Evolutionary conservation across 352 stramenopile species (phyloP), one percentile per base, ranked within the genome.

Genomic region (Nothophytophthora sp.): DNA sequence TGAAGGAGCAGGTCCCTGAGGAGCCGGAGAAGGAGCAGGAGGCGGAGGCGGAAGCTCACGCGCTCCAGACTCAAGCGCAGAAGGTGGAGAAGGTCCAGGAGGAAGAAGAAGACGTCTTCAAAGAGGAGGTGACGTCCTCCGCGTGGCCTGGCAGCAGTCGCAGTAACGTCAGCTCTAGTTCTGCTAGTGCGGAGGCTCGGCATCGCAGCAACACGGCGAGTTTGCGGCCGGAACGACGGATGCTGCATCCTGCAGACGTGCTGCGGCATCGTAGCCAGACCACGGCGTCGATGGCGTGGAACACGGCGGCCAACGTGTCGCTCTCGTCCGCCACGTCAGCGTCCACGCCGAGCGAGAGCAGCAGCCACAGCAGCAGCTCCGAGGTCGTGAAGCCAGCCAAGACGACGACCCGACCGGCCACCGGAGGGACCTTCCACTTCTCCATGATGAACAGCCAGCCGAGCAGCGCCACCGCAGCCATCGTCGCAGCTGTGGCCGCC

Each of bases 201-300:
- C 42, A 50, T 13, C 59, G 60, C 29, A 63, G 49, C 36, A 55
- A 57, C 18, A 63, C 59, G 2, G 34, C 47, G 3, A 60, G 33
- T 23, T 29, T 43, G 9, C 55, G 59, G 24, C 43, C 37, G 23
- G 49, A 66, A 25, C 24, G 39, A 9, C 25, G 54, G 19, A 50
- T 24, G 25, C 47, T 73, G 36, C 54, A 45, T 15, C 59, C 59
- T 24, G 59, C 63, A 15, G 59, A 73, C 25, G 45, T 70, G 23
- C 59, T 67, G 44, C 59, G 63, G 5, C 59, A 73, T 19, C 63
- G 59, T 12, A 70, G 63, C 30, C 54, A 63, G 20, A 73, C 58
- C 0, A 60, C 53, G 13, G 41, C 44, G 4, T 30, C 33, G 28
- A 28, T 59, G 25, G 23, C 40, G 3, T 63, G 58, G 63, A 69